phyloP scores from a whole-genome alignment of 1,284 basidiomycete genomes.

The Microbotryomycetes sp. region DNA sequence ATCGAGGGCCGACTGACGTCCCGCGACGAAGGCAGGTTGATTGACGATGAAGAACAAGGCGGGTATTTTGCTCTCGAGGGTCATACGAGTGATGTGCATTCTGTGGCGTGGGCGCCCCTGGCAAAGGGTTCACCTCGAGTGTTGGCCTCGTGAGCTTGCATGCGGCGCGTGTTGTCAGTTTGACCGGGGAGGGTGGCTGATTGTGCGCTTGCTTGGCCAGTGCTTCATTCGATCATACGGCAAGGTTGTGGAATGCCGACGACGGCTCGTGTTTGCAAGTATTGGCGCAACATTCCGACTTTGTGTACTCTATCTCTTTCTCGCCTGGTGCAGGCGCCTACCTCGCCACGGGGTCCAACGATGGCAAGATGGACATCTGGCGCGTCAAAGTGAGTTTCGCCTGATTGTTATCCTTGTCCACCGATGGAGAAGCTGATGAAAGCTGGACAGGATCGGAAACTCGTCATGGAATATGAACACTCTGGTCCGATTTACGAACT shows the following conservation, averaged over 20 bases:
- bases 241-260: constrained; percentile 66
- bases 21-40: constrained; percentile 19
- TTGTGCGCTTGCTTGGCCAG: constrained; percentile 41
- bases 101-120: constrained; percentile 62
- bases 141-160: constrained; percentile 55
- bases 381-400: constrained; percentile 16
- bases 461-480: constrained; percentile 31
- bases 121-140: constrained; percentile 47
- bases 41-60: constrained; percentile 15
- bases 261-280: constrained; percentile 62
- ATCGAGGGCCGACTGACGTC: constrained; percentile 34
- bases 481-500: constrained; percentile 33
- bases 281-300: constrained; percentile 45
- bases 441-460: constrained; percentile 27
- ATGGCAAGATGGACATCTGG: constrained; percentile 30
- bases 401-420: background rate
- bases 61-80: constrained; percentile 39
- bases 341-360: constrained; percentile 35
- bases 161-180: constrained; percentile 4
- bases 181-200: background rate
- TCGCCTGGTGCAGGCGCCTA: constrained; percentile 24
- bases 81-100: constrained; percentile 59
- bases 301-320: constrained; percentile 34
- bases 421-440: no score
- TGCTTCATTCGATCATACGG: constrained; percentile 65